These are phyloP conservation scores for Hymenoscyphus linearis DNA, from an alignment of 2,329 filamentous ascomycete species.

Conservation along the genomic window DNA sequence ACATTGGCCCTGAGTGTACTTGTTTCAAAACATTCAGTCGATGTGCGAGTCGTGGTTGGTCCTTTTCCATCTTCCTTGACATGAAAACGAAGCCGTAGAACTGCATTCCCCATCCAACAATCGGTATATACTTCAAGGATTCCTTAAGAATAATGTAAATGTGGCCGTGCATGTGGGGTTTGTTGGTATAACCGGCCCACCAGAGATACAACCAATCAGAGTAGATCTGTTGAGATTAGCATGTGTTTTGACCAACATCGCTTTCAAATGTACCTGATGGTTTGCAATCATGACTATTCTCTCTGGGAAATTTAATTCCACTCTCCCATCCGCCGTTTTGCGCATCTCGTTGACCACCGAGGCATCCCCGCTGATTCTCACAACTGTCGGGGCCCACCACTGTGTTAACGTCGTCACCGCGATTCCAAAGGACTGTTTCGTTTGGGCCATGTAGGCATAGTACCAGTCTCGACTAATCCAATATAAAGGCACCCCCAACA, in stretches of 20 bases:
- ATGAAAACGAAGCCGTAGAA: slow-evolving; percentile 90
- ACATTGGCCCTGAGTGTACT: slow-evolving; percentile 44
- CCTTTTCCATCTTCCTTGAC: slow-evolving; percentile 80
- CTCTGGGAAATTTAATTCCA: slow-evolving; percentile 76
- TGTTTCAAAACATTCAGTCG: slow-evolving; percentile 66
- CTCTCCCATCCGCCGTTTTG: slow-evolving; percentile 63
- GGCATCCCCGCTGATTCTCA: slow-evolving; percentile 77
- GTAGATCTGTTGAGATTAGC: slow-evolving; percentile 54
- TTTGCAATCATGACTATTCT: slow-evolving; percentile 81
- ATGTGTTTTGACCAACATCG: background rate
- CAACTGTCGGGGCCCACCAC: slow-evolving; percentile 79
- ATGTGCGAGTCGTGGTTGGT: slow-evolving; percentile 69
- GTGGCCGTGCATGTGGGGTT: slow-evolving; percentile 72
- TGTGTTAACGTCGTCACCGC: slow-evolving; percentile 75
- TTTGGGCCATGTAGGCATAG: slow-evolving; percentile 81
- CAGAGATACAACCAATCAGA: slow-evolving; percentile 90
- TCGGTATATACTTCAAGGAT: slow-evolving; percentile 73
- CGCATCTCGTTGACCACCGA: slow-evolving; percentile 72
- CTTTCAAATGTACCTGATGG: slow-evolving; percentile 55
- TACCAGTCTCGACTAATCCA: slow-evolving; percentile 71
- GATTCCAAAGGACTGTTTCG: slow-evolving; percentile 78
- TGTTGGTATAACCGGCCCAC: slow-evolving; percentile 84
- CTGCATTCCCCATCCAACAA: slow-evolving; percentile 76
- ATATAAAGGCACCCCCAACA: slow-evolving; percentile 72
- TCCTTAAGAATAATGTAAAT: slow-evolving; percentile 90